Evolutionary conservation across 768 basidiomycete genomes (phyloP).

Genomic region (Termitomyces sp.): DNA sequence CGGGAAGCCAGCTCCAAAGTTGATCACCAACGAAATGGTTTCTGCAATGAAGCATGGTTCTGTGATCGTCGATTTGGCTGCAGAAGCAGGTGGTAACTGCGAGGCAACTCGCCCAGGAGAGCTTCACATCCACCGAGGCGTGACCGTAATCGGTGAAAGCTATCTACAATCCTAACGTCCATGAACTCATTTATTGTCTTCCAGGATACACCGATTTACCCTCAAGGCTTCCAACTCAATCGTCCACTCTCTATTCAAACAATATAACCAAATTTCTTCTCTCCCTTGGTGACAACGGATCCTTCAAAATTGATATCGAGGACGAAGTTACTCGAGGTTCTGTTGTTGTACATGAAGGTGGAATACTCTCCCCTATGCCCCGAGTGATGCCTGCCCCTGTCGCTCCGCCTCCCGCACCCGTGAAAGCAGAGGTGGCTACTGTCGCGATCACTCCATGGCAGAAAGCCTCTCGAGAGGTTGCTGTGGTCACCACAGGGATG

Average conservation of each 20-base stretch:
- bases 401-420: slow-evolving; percentile 43
- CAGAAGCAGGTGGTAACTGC: slow-evolving; percentile 89
- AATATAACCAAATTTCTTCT: slow-evolving; percentile 88
- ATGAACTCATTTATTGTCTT: neutral
- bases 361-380: slow-evolving; percentile 60
- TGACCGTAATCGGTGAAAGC: slow-evolving; percentile 69
- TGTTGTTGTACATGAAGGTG: slow-evolving; percentile 66
- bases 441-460: slow-evolving; percentile 82
- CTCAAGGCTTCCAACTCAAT: slow-evolving; percentile 85
- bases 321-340: slow-evolving; percentile 86
- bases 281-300: slow-evolving; percentile 63
- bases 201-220: slow-evolving; percentile 81
- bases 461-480: slow-evolving; percentile 71
- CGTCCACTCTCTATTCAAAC: slow-evolving; percentile 86
- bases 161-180: neutral
- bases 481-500: slow-evolving; percentile 71
- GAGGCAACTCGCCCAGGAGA: slow-evolving; percentile 78
- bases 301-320: slow-evolving; percentile 62
- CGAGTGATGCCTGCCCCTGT: slow-evolving; percentile 62
- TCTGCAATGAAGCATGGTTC: slow-evolving; percentile 92
- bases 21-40: slow-evolving; percentile 84
- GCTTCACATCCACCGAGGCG: slow-evolving; percentile 61
- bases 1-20: slow-evolving; percentile 79
- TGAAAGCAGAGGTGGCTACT: slow-evolving; percentile 39
- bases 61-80: slow-evolving; percentile 81